Base-by-base conservation (phyloP, 352 stramenopile species). In the Phytophthora melonis region DNA sequence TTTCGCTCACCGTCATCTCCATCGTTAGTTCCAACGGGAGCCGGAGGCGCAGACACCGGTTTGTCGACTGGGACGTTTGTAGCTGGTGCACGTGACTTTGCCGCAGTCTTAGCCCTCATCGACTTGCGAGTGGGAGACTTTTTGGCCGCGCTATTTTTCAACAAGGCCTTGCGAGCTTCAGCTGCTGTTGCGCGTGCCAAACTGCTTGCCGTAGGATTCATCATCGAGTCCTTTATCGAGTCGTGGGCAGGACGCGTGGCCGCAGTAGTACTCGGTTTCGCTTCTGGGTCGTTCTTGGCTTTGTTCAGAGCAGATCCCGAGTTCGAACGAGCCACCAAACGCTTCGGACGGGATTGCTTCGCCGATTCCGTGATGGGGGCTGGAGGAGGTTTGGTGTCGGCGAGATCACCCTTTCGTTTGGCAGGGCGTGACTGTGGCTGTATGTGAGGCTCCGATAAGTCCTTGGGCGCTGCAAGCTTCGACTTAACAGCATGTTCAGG, bases 171-270 rank as follows among this genome's bases (percentile, higher is more conserved):
- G 0, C 73, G 68, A 36, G 54, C 60, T 54, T 80, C 73, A 52
- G 73, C 64, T 68, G 68, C 69, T 3, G 63, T 71, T 52, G 70
- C 65, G 69, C 68, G 57, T 36, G 66, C 66, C 18, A 70, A 55
- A 43, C 65, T 77, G n/a, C 63, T 81, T 0, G 72, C 72, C 50
- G 80, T 80, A 34, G 72, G 72, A 50, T 78, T 77, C 63, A 70
- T 77, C 57, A 72, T 78, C 16, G 70, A 72, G 6, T 72, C 66
- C 34, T 71, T 81, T 16, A 73, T 68, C 3, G 60, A 16, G n/a
- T 77, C 58, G 0, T 71, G 61, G 3, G 58, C 32, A 52, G 59
- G 47, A 3, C 62, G 76, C 3, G 58, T 36, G 32, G 58, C 58
- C 16, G 64, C 52, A 18, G 43, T 47, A 19, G 39, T 4, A 30